Percentiles rank a stretch among this genome's conserved stretches.
These are phyloP conservation scores for Eucalyptus decipiens DNA, from an alignment of 345 rosid species.

Conservation along the genomic window DNA sequence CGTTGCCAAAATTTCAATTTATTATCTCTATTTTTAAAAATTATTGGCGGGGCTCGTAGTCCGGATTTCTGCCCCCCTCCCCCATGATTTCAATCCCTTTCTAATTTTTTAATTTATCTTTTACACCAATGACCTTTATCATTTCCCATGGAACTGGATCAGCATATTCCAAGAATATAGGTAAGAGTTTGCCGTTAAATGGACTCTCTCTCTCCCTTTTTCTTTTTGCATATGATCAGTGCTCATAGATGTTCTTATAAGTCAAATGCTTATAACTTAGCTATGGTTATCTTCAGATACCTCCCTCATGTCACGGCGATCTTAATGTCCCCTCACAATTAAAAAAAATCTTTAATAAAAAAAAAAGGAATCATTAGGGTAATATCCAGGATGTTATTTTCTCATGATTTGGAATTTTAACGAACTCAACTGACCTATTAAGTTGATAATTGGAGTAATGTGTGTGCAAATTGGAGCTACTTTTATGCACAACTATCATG, in stretches of 20 bases:
- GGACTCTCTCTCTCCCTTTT: neutral
- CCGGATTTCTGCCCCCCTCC: neutral
- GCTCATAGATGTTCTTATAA: neutral
- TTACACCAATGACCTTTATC: neutral
- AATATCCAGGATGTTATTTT: neutral
- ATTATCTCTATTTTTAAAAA: neutral
- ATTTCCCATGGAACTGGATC: neutral
- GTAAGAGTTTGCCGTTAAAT: neutral
- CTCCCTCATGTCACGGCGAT: accelerated
- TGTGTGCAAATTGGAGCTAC: neutral
- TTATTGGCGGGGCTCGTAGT: neutral
- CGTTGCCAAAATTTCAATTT: neutral
- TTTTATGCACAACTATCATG: neutral
- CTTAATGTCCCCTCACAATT: neutral
- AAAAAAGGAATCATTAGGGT: too few species aligned
- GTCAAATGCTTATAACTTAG: too few species aligned
- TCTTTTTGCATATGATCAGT: neutral
- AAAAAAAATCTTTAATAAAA: too few species aligned
- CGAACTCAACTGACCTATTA: neutral
- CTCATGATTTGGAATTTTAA: neutral
- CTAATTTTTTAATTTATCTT: too few species aligned
- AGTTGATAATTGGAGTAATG: neutral
- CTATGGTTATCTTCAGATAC: neutral
- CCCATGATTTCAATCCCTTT: neutral
- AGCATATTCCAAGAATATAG: neutral